Conservation (phyloP, 192 early-diverging fungal species). For the Rhizophlyctis rosea region DNA sequence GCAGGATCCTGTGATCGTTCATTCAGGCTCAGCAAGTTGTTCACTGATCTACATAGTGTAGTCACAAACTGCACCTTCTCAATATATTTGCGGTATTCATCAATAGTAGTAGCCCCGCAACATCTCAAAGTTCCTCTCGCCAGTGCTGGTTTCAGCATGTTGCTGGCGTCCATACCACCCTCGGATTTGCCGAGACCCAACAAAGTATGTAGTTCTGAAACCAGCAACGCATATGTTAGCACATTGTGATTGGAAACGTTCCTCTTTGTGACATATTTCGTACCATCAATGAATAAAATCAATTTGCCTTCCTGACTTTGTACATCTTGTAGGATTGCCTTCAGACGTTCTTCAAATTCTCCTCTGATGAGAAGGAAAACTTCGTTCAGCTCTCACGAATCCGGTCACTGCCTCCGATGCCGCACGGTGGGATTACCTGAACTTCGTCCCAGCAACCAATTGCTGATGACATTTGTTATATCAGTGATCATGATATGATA, state of each 20-base stretch:
- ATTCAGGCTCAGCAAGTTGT: too few species aligned
- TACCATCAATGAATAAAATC: slow-evolving; percentile 82
- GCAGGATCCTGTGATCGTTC: too few species aligned
- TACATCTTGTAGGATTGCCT: slow-evolving; percentile 83
- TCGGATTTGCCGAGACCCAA: slow-evolving; percentile 80
- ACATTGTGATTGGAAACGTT: not conserved
- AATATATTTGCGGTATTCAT: slow-evolving; percentile 84
- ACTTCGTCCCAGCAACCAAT: slow-evolving; percentile 16
- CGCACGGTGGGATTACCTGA: slow-evolving; percentile 1
- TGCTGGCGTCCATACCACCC: slow-evolving; percentile 88
- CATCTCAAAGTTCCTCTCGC: slow-evolving; percentile 84
- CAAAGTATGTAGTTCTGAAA: slow-evolving; percentile 78
- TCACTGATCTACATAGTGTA: too few species aligned
- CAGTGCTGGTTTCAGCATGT: slow-evolving; percentile 87
- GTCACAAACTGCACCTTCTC: slow-evolving; percentile 39
- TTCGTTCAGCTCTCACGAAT: too few species aligned
- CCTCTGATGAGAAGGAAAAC: too few species aligned
- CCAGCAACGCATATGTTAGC: not conserved
- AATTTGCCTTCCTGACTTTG: slow-evolving; percentile 75
- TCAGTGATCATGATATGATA: too few species aligned
- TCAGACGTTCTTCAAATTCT: slow-evolving; percentile 93
- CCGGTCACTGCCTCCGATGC: not conserved
- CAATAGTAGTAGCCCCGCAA: slow-evolving; percentile 85
- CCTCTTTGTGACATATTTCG: not conserved
- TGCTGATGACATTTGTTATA: too few species aligned